Percentiles rank a stretch among this genome's conserved stretches.
Conservation (phyloP, 1,284 basidiomycete genomes). For the Veloporphyrellus conicus region DNA sequence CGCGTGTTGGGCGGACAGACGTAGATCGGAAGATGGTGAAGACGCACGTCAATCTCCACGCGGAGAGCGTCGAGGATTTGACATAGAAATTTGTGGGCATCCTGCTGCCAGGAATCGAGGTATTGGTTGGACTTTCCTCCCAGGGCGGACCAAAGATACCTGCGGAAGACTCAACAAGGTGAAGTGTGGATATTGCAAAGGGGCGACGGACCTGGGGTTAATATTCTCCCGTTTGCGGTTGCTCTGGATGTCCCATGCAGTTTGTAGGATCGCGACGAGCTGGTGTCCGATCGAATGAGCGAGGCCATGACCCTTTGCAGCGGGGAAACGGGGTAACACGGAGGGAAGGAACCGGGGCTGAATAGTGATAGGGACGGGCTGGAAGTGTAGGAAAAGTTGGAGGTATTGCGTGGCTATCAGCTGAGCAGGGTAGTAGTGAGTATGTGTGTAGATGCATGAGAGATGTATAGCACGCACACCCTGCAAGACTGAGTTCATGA, state of each 20-base stretch:
- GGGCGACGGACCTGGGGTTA: constrained; percentile 53
- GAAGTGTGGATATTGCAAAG: neutral
- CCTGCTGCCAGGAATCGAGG: constrained; percentile 87
- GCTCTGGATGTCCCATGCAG: constrained; percentile 59
- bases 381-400: constrained; percentile 56
- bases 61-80: constrained; percentile 90
- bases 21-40: neutral
- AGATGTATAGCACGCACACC: constrained; percentile 45
- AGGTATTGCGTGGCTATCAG: constrained; percentile 63
- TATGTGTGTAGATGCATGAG: neutral
- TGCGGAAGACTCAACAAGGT: constrained; percentile 18
- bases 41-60: constrained; percentile 85
- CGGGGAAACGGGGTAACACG: constrained; percentile 53
- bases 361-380: constrained; percentile 46
- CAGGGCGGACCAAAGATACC: constrained; percentile 63
- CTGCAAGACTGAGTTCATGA: constrained; percentile 87
- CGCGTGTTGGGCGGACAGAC: constrained; percentile 8
- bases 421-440: constrained; percentile 35
- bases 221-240: constrained; percentile 46
- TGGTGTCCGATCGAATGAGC: constrained; percentile 64
- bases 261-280: constrained; percentile 52
- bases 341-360: constrained; percentile 43
- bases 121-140: constrained; percentile 91
- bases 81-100: constrained; percentile 88
- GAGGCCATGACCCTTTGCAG: constrained; percentile 52